A percentile compares a stretch with the other conserved stretches of the same genome.
Conservation (phyloP, 225 moss, liverwort and hornwort genomes). For the Ulota crispa region DNA sequence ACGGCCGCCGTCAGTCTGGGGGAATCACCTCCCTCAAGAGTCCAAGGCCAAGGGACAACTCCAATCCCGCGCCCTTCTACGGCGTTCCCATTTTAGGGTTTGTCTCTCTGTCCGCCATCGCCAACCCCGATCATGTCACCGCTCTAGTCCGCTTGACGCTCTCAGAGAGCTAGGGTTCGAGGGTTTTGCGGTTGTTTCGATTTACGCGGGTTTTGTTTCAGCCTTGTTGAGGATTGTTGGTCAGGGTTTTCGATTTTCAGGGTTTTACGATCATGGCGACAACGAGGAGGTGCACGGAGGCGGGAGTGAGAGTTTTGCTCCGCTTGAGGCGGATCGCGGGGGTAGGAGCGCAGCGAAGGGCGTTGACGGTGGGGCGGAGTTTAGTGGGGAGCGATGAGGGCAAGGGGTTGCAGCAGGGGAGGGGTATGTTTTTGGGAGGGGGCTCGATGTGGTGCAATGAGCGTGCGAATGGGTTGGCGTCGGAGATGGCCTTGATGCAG, state of each 20-base stretch:
- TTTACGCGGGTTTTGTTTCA: neutral
- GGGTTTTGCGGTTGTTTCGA: neutral
- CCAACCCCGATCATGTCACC: constrained; percentile 18
- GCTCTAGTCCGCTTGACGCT: neutral
- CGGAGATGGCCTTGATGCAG: constrained; percentile 38
- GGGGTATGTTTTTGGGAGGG: constrained; percentile 30
- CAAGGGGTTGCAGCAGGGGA: constrained; percentile 25
- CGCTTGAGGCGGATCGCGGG: constrained; percentile 30
- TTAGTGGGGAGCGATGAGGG: constrained; percentile 26
- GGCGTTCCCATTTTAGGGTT: constrained; percentile 12
- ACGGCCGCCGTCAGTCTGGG: constrained; percentile 13
- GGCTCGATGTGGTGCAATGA: constrained; percentile 24
- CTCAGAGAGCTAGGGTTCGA: neutral
- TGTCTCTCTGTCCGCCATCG: neutral
- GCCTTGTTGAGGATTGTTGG: neutral
- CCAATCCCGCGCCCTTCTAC: neutral
- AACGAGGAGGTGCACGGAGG: constrained; percentile 40
- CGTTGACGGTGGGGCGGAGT: constrained; percentile 30
- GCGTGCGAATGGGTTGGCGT: constrained; percentile 29
- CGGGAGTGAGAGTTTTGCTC: constrained; percentile 40
- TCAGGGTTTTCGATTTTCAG: constrained; percentile 9
- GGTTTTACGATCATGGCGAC: constrained; percentile 40
- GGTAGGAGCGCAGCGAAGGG: constrained; percentile 34
- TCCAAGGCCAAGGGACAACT: neutral
- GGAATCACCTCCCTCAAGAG: neutral